phyloP scores from a whole-genome alignment of 768 basidiomycete genomes.

The Rhizopogon roseolus region DNA sequence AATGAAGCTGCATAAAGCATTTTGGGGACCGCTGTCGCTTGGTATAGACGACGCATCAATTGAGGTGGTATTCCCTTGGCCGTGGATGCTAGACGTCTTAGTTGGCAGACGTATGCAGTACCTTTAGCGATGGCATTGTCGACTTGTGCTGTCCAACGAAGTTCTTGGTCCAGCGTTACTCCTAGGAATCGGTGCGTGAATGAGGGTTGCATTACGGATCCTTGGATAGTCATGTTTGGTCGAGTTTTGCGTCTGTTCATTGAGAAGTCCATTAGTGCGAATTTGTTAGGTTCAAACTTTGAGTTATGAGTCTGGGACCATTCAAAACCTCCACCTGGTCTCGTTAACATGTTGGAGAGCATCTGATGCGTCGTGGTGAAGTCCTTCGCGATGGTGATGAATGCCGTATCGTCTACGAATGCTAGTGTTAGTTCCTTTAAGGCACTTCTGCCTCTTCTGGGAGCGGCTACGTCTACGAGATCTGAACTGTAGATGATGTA shows the following conservation, averaged over 20 bases:
- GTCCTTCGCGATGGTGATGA: too few species aligned
- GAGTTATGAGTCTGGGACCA: not conserved
- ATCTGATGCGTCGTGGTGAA: too few species aligned
- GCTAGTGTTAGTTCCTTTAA: too few species aligned
- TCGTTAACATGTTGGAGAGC: too few species aligned
- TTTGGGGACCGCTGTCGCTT: too few species aligned
- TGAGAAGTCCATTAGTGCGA: conserved; percentile 1
- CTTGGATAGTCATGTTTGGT: not conserved
- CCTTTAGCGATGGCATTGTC: not conserved
- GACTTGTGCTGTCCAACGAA: not conserved
- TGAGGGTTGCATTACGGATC: not conserved
- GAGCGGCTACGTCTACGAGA: conserved; percentile 7
- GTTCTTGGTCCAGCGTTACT: conserved; percentile 1
- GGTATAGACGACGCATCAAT: not conserved
- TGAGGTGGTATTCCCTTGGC: not conserved
- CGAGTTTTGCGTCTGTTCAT: not conserved
- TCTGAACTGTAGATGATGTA: conserved; percentile 23
- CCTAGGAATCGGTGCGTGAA: conserved; percentile 1
- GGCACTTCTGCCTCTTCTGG: too few species aligned
- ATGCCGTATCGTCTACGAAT: too few species aligned
- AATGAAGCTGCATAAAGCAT: too few species aligned
- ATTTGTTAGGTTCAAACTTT: not conserved
- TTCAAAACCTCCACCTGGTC: not conserved
- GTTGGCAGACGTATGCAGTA: not conserved
- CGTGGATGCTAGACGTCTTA: not conserved